Evolutionary conservation across 148 eudicot species (phyloP).

Genomic region (Rhododendron molle): DNA sequence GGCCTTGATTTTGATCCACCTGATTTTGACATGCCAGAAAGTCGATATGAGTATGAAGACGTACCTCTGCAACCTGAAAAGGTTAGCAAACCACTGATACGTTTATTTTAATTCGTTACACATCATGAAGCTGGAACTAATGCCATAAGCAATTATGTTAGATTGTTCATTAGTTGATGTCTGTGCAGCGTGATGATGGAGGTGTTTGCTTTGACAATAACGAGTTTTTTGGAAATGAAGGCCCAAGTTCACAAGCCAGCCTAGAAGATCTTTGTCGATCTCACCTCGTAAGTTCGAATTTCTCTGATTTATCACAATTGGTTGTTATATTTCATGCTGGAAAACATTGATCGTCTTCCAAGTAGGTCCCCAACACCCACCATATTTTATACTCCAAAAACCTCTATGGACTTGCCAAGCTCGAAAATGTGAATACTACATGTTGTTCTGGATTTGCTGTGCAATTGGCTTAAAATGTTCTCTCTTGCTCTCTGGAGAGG

Average conservation of each 20-base stretch:
- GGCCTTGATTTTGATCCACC: slow-evolving; percentile 48
- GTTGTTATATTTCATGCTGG: background rate
- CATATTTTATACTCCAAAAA: background rate
- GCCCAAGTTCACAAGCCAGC: slow-evolving; percentile 51
- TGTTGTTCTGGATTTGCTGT: background rate
- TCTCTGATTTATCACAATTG: background rate
- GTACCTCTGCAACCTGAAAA: slow-evolving; percentile 35
- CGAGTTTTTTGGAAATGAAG: slow-evolving; percentile 34
- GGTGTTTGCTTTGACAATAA: slow-evolving; percentile 30
- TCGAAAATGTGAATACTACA: background rate
- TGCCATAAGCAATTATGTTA: background rate
- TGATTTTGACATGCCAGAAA: slow-evolving; percentile 68
- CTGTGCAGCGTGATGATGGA: slow-evolving; percentile 52
- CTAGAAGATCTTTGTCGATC: slow-evolving; percentile 94
- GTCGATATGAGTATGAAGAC: slow-evolving; percentile 44
- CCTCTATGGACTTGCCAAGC: background rate
- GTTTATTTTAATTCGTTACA: background rate
- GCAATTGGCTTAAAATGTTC: background rate
- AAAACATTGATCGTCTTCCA: background rate
- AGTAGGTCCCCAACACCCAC: background rate
- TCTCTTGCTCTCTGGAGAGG: background rate
- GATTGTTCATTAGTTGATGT: slow-evolving; percentile 15
- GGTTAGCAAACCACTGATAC: slow-evolving; percentile 31
- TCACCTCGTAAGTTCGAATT: slow-evolving; percentile 56
- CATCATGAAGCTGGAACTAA: background rate